Base-by-base conservation (phyloP, 495 filamentous ascomycete species). In the Penicillium coprophilum region DNA sequence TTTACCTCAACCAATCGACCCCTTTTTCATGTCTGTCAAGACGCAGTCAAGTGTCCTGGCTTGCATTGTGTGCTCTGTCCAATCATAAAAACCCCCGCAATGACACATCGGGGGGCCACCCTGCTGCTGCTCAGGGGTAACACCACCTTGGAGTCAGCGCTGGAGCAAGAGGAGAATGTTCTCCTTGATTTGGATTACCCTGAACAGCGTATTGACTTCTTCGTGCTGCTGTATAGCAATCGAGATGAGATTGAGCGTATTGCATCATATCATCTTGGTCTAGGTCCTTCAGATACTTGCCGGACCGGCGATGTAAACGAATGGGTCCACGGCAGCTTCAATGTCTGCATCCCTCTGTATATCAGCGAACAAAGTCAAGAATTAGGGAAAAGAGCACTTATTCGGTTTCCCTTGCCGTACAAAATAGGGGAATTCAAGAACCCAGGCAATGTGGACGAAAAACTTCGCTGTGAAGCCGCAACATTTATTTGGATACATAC, bases 261-360 rank as follows among this genome's bases (percentile, higher is more conserved):
- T 32, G 57, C 30, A 2, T 9, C 40, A 2, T 27, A 55, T 8
- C 57, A 60, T 43, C 46, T 60, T 0, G 41, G 48, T 7, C 47
- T 60, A 4, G n/a, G 9, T 17, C 46, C 36, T 13, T 32, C 47
- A 6, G 30, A 24, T 7, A 24, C 17, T 2, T 65, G 71, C 50
- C 57, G 51, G 10, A 36, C 71, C n/a, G 56, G 56, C 32, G 58
- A 64, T 15, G 45, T 61, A 27, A 48, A 58, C 12, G 57, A 72
- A n/a, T 78, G 74, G 72, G 49, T 72, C 13, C 61, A 52, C 52
- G 74, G 73, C 2, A 75, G 71, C 57, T 78, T 70, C 63, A 77
- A 77, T 60, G 64, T 76, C 12, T 78, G 72, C 63, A 68, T 76
- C 48, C 70, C 70, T 1, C 7, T 48, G 17, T 48, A 48, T 20